Percentiles rank a stretch among this genome's conserved stretches.
phyloP scores from a whole-genome alignment of 768 basidiomycete species.

The Tulasnella calospora region DNA sequence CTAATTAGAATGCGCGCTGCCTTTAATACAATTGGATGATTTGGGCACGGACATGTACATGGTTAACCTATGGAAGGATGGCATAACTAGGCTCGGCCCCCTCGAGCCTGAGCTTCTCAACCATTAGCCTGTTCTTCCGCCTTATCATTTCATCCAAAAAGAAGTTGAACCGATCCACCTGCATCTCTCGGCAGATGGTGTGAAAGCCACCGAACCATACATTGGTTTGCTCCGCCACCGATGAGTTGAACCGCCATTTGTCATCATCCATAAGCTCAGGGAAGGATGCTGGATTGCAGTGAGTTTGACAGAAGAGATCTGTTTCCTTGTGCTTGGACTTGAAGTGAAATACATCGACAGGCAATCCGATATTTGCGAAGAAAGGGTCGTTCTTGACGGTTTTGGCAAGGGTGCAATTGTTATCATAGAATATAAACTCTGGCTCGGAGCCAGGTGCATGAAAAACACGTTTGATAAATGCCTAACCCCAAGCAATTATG shows the following conservation, averaged over 20 bases:
- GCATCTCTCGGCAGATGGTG: slow-evolving; percentile 40
- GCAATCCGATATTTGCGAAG: not conserved
- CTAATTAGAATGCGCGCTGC: no score
- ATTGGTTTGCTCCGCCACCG: slow-evolving; percentile 11
- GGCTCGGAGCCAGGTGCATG: not conserved
- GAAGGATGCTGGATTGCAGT: not conserved
- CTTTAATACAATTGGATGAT: no score
- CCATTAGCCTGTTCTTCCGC: slow-evolving; percentile 30
- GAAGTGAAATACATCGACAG: not conserved
- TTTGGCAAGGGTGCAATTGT: not conserved
- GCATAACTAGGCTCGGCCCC: no score
- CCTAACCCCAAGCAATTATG: no score
- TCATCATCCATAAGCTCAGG: not conserved
- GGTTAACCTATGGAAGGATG: no score
- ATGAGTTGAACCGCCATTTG: slow-evolving; percentile 19
- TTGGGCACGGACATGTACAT: no score
- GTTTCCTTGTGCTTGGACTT: not conserved
- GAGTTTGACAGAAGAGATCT: not conserved
- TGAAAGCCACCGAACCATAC: slow-evolving; percentile 22
- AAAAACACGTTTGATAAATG: not conserved
- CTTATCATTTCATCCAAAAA: slow-evolving; percentile 42
- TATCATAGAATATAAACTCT: not conserved
- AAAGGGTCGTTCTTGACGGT: not conserved
- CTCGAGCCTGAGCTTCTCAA: not conserved
- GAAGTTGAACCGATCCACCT: slow-evolving; percentile 36